A percentile compares a stretch with the other conserved stretches of the same genome.
Conservation (phyloP, 805 yeast species). For the Ogataea paraovalis region DNA sequence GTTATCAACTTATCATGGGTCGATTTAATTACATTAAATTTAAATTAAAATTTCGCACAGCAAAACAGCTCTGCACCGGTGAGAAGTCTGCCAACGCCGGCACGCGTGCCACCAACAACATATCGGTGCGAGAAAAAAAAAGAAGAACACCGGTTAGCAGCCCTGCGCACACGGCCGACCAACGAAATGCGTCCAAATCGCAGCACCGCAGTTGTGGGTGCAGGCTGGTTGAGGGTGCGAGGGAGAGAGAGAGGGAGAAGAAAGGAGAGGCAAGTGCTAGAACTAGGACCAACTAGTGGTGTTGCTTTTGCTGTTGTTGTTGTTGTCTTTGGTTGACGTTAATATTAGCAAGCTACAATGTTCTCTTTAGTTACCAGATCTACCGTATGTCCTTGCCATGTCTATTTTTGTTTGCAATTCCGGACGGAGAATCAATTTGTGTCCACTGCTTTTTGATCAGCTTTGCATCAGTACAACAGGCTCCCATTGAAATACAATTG, state of each 20-base stretch:
- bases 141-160: conserved; percentile 4
- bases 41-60: no score
- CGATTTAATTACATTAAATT: no score
- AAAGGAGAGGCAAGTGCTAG: no score
- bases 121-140: not conserved
- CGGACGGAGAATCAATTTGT: not conserved
- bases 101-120: not conserved
- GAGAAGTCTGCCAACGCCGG: not conserved
- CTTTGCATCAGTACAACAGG: no score
- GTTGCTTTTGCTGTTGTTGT: no score
- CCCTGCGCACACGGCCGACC: not conserved
- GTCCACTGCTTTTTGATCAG: not conserved
- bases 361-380: conserved; percentile 21
- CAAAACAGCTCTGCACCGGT: no score
- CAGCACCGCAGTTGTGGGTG: no score
- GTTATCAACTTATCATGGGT: no score
- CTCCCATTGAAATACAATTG: no score
- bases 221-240: no score
- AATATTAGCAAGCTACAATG: conserved; percentile 8
- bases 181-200: conserved; percentile 10
- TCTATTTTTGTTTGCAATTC: not conserved
- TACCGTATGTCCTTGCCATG: conserved; percentile 21
- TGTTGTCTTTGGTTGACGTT: not conserved
- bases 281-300: no score
- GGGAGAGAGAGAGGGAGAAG: no score